Percentiles rank a stretch among this genome's conserved stretches.
Evolutionary conservation across 176 grass and related monocot genomes (phyloP).

Genomic region (Tillandsia leiboldiana): DNA sequence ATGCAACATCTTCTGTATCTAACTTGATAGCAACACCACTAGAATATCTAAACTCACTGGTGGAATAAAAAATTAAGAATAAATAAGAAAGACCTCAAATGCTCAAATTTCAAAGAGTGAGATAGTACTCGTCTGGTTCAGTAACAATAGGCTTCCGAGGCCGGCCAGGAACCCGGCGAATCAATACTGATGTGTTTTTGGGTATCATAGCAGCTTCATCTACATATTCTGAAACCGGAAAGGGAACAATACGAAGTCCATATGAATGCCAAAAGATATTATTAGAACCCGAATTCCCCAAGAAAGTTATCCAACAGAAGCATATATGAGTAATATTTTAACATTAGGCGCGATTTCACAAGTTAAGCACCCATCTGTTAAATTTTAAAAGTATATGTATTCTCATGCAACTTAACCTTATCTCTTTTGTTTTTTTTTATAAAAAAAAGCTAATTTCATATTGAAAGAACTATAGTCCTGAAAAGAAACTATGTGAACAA

Average conservation of each 20-base stretch:
- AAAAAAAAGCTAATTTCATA: neutral
- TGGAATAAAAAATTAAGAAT: slow-evolving; percentile 5
- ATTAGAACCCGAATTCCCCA: slow-evolving; percentile 15
- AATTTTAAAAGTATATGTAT: neutral
- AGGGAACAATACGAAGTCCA: slow-evolving; percentile 34
- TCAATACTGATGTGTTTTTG: slow-evolving; percentile 93
- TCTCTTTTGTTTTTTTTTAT: neutral
- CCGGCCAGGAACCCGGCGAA: slow-evolving; percentile 85
- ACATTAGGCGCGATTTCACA: too few relatives aligned
- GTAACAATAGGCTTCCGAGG: slow-evolving; percentile 74
- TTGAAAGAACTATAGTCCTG: neutral
- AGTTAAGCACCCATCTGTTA: neutral
- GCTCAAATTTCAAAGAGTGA: slow-evolving; percentile 42
- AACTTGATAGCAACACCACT: neutral
- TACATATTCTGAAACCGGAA: slow-evolving; percentile 84
- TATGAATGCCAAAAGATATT: slow-evolving; percentile 22
- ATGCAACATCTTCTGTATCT: neutral
- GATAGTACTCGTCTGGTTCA: slow-evolving; percentile 69
- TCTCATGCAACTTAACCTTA: neutral
- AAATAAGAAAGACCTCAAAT: slow-evolving; percentile 24
- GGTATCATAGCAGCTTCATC: slow-evolving; percentile 92
- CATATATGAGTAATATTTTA: neutral
- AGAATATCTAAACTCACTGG: neutral
- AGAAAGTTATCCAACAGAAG: neutral
- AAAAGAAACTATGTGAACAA: neutral